A percentile compares a stretch with the other conserved stretches of the same genome.
Conservation (phyloP, 805 yeast species). For the Candida suzukii region DNA sequence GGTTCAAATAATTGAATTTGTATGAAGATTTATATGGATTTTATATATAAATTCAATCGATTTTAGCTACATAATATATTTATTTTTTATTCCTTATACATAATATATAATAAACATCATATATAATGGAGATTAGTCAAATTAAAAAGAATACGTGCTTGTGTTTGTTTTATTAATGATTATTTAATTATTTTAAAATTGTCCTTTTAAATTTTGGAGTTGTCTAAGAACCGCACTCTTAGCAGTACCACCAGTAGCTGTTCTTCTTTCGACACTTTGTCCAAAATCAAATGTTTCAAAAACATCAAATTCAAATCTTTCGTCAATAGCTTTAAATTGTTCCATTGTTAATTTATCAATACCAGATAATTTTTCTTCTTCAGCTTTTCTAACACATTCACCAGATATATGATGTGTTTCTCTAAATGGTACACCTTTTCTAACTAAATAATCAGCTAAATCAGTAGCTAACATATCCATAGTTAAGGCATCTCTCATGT, state of each 20-base stretch:
- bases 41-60: too few species aligned
- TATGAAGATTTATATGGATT: too few species aligned
- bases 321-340: slow-evolving; percentile 75
- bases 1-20: background rate
- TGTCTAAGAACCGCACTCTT: slow-evolving; percentile 82
- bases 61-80: too few species aligned
- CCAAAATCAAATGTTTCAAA: slow-evolving; percentile 86
- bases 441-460: slow-evolving; percentile 92
- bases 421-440: slow-evolving; percentile 98
- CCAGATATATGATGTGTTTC: slow-evolving; percentile 99
- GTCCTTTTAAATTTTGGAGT: slow-evolving; percentile 31
- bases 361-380: slow-evolving; percentile 67
- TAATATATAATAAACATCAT: too few species aligned
- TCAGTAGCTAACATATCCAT: slow-evolving; percentile 99
- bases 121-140: too few species aligned
- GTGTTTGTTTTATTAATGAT: background rate
- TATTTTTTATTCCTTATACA: too few species aligned
- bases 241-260: slow-evolving; percentile 97
- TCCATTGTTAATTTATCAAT: slow-evolving; percentile 76
- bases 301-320: slow-evolving; percentile 76
- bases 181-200: slow-evolving; percentile 1
- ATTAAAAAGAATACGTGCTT: too few species aligned
- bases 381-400: slow-evolving; percentile 91
- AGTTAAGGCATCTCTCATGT: slow-evolving; percentile 83
- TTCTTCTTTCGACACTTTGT: slow-evolving; percentile 90